These are phyloP conservation scores for Tulasnella sp. DNA, from an alignment of 768 basidiomycete genomes.

Conservation along the genomic window DNA sequence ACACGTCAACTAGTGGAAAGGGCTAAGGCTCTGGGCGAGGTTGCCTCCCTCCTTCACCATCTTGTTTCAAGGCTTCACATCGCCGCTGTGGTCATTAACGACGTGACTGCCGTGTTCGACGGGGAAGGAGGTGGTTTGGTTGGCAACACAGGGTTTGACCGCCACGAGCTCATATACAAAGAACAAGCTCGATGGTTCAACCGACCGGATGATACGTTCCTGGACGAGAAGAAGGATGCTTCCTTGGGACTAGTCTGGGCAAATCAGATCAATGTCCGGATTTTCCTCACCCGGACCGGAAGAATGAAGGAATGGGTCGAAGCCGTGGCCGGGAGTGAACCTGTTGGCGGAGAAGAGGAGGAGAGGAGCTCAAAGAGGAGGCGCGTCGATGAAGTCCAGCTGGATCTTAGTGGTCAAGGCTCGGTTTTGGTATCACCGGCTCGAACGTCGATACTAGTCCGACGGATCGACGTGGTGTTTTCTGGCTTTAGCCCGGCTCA, in stretches of 20 bases:
- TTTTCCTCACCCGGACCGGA: slow-evolving; percentile 80
- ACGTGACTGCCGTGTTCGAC: slow-evolving; percentile 76
- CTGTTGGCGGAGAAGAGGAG: neutral
- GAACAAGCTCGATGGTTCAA: slow-evolving; percentile 76
- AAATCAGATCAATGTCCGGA: slow-evolving; percentile 80
- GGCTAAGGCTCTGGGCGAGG: slow-evolving; percentile 60
- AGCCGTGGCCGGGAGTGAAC: slow-evolving; percentile 28
- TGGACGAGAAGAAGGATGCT: slow-evolving; percentile 68
- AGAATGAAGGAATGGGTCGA: slow-evolving; percentile 46
- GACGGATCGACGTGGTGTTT: slow-evolving; percentile 74
- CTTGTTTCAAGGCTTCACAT: slow-evolving; percentile 61
- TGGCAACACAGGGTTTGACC: neutral
- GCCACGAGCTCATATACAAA: slow-evolving; percentile 51
- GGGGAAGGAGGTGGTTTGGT: neutral
- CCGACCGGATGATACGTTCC: slow-evolving; percentile 54
- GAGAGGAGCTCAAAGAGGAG: slow-evolving; percentile 36
- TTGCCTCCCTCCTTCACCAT: slow-evolving; percentile 65
- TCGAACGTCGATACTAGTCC: slow-evolving; percentile 44
- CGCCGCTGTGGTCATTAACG: slow-evolving; percentile 82
- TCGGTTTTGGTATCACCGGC: neutral
- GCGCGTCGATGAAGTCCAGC: slow-evolving; percentile 3
- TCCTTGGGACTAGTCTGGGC: slow-evolving; percentile 89
- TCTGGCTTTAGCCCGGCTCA: slow-evolving; percentile 55
- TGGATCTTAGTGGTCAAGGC: neutral
- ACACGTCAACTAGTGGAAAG: slow-evolving; percentile 65